Evolutionary conservation across 73 alveolate species (phyloP), one percentile per base, ranked within the genome.

Genomic region (Paramecium pentaurelia): DNA sequence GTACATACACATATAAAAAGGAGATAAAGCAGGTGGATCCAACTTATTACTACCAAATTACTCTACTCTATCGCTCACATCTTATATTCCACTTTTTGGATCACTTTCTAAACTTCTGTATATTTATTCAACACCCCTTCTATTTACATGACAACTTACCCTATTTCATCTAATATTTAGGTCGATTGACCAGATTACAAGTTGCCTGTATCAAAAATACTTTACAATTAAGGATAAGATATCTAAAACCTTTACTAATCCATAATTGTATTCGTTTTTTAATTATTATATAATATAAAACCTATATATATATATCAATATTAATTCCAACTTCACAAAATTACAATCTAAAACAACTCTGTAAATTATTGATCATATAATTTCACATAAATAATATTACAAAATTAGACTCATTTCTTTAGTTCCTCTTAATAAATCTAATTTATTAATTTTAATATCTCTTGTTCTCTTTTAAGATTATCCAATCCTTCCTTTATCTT

Each of bases 1-100:
- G 40, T 91, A 85, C 22, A 96, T 93, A 94, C 71, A 38, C 38
- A 22, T 32, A 40, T 51, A 80, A 58, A 88, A 88, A 0, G 94
- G 64, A 49, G 71, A 27, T 47, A 49, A 36, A 32, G 47, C 75
- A 49, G 91, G 91, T 45, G 91, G 91, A 44, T 42, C 51, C 51
- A 80, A 80, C 34, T 80, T 45, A 27, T 80, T 80, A 44, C 51
- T 47, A 22, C 91, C 91, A 80, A 80, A 80, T 25, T 80, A 28
- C n/a, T 42, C 47, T 25, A n/a, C 44, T 47, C 91, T 80, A 27
- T 25, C 71, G 12, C n/a, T 38, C 25, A 25, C 1, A 36, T 80
- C 91, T 42, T 40, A 47, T 14, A 80, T 20, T 42, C 91, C 91
- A 7, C 37, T 80, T 42, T 80, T 40, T 8, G 47, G 77, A 80